A percentile compares a stretch with the other conserved stretches of the same genome.
phyloP scores from a whole-genome alignment of 1,284 basidiomycete species.

The Chalciporus sp. region DNA sequence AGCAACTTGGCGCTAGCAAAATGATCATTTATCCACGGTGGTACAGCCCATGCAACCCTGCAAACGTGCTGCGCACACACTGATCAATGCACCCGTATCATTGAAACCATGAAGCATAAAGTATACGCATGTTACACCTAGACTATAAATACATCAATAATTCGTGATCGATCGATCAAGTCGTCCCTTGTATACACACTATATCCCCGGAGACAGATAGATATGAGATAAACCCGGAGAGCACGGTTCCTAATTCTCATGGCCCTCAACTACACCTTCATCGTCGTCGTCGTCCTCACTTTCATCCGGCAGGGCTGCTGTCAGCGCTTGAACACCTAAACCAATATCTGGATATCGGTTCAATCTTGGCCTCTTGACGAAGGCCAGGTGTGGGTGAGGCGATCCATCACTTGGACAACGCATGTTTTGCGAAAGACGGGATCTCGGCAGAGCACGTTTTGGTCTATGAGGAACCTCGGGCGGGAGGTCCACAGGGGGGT shows the following conservation, averaged over 20 bases:
- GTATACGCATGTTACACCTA: neutral
- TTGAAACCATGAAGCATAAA: neutral
- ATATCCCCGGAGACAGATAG: constrained; percentile 6
- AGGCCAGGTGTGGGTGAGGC: constrained; percentile 1
- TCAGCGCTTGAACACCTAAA: constrained; percentile 4
- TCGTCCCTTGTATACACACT: neutral
- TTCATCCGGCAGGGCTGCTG: constrained; percentile 7
- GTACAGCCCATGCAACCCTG: neutral
- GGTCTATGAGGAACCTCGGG: constrained; percentile 16
- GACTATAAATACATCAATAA: constrained; percentile 11
- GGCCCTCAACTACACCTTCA: constrained; percentile 20
- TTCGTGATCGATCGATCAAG: neutral
- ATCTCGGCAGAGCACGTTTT: constrained; percentile 33
- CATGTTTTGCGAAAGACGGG: constrained; percentile 9
- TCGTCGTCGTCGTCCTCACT: constrained; percentile 25
- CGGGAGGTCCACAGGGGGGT: constrained; percentile 15
- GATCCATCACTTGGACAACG: constrained; percentile 5
- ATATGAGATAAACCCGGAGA: neutral
- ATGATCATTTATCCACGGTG: neutral
- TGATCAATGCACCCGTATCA: neutral
- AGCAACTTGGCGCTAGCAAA: neutral
- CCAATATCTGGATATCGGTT: constrained; percentile 21
- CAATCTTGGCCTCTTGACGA: constrained; percentile 28
- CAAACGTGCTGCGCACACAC: neutral
- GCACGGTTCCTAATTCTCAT: constrained; percentile 16